A percentile compares a stretch with the other conserved stretches of the same genome.
These are phyloP conservation scores for Centrapalus pauciflorus DNA, from an alignment of 129 eudicot species.

Conservation along the genomic window DNA sequence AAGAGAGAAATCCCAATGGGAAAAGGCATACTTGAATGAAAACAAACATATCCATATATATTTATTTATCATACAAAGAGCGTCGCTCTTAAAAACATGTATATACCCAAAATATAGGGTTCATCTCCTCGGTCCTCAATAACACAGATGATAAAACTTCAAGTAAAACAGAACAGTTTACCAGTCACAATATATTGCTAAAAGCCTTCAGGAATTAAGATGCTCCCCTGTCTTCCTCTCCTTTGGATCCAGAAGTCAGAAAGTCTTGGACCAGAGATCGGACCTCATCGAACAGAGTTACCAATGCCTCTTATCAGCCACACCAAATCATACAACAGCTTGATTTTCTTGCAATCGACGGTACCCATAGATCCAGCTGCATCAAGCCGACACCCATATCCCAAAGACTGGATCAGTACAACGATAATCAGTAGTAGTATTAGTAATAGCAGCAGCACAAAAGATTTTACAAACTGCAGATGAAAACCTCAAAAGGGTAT, in stretches of 20 bases:
- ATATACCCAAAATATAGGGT: slow-evolving; percentile 18
- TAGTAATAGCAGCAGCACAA: slow-evolving; percentile 9
- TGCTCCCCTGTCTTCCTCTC: slow-evolving; percentile 23
- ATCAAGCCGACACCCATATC: slow-evolving; percentile 9
- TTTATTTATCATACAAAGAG: slow-evolving; percentile 1
- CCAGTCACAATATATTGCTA: slow-evolving; percentile 14
- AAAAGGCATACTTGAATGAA: not conserved
- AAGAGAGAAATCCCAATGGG: not conserved
- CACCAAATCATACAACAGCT: slow-evolving; percentile 12
- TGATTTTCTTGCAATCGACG: slow-evolving; percentile 13
- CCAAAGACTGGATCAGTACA: not conserved
- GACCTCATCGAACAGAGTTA: slow-evolving; percentile 19
- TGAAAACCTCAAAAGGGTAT: slow-evolving; percentile 18
- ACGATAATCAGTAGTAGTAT: slow-evolving; percentile 17
- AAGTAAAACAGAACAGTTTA: slow-evolving; percentile 16
- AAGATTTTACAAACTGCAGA: slow-evolving; percentile 31
- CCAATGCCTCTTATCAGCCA: slow-evolving; percentile 10
- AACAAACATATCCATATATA: slow-evolving; percentile 14
- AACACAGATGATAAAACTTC: slow-evolving; percentile 20
- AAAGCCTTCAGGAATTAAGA: slow-evolving; percentile 17
- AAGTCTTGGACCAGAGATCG: slow-evolving; percentile 4
- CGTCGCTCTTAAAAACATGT: slow-evolving; percentile 9
- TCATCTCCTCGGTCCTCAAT: slow-evolving; percentile 15
- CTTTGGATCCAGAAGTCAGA: slow-evolving; percentile 30
- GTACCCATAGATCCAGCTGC: slow-evolving; percentile 9